These are phyloP conservation scores for Hibiscus syriacus DNA, from an alignment of 345 rosid species.

Conservation along the genomic window DNA sequence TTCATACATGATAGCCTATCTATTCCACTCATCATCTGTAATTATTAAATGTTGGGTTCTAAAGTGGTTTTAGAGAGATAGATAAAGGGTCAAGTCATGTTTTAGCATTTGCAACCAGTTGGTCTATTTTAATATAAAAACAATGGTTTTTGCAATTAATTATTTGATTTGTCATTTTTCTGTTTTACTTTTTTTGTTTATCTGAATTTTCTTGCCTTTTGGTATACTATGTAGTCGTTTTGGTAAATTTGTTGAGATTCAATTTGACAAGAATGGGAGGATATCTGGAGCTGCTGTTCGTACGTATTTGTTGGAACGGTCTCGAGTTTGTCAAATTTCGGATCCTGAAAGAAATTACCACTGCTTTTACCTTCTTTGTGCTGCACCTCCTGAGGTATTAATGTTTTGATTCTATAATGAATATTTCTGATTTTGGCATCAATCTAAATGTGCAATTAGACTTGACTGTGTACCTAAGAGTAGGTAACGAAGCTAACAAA, in stretches of 20 bases:
- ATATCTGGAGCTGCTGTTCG: constrained; percentile 98
- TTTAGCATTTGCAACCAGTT: background rate
- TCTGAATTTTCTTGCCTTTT: constrained; percentile 9
- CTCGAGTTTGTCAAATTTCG: constrained; percentile 99
- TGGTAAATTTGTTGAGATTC: constrained; percentile 99
- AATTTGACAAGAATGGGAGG: constrained; percentile 96
- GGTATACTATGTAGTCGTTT: constrained; percentile 63
- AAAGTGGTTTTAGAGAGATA: background rate
- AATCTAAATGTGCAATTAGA: constrained; percentile 2
- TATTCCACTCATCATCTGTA: background rate
- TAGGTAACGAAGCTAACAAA: background rate
- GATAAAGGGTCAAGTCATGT: background rate
- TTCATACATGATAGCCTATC: background rate
- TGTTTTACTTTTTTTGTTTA: constrained; percentile 1
- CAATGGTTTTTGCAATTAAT: background rate
- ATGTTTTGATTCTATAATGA: constrained; percentile 6
- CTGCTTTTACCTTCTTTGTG: constrained; percentile 93
- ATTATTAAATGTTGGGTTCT: background rate
- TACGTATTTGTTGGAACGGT: constrained; percentile 91
- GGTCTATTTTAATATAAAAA: background rate
- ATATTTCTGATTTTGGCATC: constrained; percentile 10
- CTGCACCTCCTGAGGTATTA: constrained; percentile 92
- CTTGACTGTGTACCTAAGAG: background rate
- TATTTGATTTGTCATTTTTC: constrained; percentile 1
- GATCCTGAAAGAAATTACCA: constrained; percentile 98